These are phyloP conservation scores for Blastocystis sp. DNA, from an alignment of 352 stramenopile species.

Conservation along the genomic window DNA sequence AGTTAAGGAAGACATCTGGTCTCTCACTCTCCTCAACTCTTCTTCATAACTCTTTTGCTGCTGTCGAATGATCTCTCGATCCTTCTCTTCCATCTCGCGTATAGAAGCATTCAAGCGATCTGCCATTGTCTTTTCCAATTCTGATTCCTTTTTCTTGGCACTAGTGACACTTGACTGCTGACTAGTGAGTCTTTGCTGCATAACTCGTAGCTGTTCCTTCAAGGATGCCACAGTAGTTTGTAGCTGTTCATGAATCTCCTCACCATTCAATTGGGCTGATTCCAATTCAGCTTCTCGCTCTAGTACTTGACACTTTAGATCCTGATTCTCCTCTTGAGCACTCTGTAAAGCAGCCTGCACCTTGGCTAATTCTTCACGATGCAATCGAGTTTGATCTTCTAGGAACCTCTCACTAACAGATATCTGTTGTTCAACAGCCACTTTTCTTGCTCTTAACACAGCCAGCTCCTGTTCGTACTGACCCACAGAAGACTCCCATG, in stretches of 20 bases:
- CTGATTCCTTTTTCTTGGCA: slow-evolving; percentile 2
- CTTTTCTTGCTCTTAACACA: slow-evolving; percentile 11
- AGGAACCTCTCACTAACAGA: slow-evolving; percentile 41
- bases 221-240: slow-evolving; percentile 14
- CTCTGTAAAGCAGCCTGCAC: not conserved
- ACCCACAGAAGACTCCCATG: not conserved
- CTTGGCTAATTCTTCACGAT: slow-evolving; percentile 21
- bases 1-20: slow-evolving; percentile 31
- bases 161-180: slow-evolving; percentile 34
- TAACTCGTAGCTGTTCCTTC: slow-evolving; percentile 44
- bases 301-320: slow-evolving; percentile 40
- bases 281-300: slow-evolving; percentile 61
- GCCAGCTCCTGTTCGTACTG: slow-evolving; percentile 43
- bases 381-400: slow-evolving; percentile 22
- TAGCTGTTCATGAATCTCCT: slow-evolving; percentile 56
- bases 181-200: slow-evolving; percentile 24
- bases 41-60: slow-evolving; percentile 65
- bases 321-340: slow-evolving; percentile 19
- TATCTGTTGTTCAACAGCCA: slow-evolving; percentile 35
- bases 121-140: slow-evolving; percentile 52
- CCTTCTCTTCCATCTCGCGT: slow-evolving; percentile 62
- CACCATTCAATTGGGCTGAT: slow-evolving; percentile 1
- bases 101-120: not conserved
- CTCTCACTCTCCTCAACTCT: slow-evolving; percentile 32
- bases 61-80: slow-evolving; percentile 67